phyloP scores from a whole-genome alignment of 768 basidiomycete species.

The Mycena filopes region DNA sequence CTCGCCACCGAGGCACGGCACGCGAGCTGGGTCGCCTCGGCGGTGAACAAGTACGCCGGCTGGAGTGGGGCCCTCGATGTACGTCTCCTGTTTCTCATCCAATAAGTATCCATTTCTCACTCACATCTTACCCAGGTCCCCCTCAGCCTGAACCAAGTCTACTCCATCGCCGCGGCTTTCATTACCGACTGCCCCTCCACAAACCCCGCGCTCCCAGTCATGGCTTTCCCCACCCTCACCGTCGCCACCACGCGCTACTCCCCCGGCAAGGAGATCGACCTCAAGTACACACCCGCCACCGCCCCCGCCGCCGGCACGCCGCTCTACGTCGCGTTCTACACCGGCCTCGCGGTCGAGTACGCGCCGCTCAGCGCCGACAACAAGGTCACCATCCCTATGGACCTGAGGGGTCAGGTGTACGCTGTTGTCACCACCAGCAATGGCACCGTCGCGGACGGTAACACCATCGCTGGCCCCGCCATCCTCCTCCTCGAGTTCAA shows the following conservation, averaged over 20 bases:
- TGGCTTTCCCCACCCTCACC: conserved; percentile 61
- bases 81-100: conserved; percentile 20
- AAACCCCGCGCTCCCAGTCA: conserved; percentile 63
- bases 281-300: conserved; percentile 27
- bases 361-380: conserved; percentile 43
- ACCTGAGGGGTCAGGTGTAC: conserved; percentile 58
- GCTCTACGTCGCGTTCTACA: conserved; percentile 54
- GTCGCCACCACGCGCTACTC: conserved; percentile 39
- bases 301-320: conserved; percentile 38
- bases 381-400: conserved; percentile 48
- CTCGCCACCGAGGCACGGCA: conserved; percentile 71
- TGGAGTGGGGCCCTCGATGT: conserved; percentile 67
- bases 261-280: conserved; percentile 36
- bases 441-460: conserved; percentile 46
- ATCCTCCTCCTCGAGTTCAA: conserved; percentile 39
- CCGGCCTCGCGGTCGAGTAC: conserved; percentile 53
- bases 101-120: conserved; percentile 32
- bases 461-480: conserved; percentile 59
- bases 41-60: conserved; percentile 52
- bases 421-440: conserved; percentile 53
- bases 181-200: conserved; percentile 63
- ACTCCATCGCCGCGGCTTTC: conserved; percentile 54
- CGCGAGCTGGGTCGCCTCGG: conserved; percentile 62
- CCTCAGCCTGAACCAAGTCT: conserved; percentile 46
- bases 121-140: conserved; percentile 40